Percentiles rank a stretch among this genome's conserved stretches.
Evolutionary conservation across 2,329 filamentous ascomycete species (phyloP).

Genomic region (Penicillium sp.): DNA sequence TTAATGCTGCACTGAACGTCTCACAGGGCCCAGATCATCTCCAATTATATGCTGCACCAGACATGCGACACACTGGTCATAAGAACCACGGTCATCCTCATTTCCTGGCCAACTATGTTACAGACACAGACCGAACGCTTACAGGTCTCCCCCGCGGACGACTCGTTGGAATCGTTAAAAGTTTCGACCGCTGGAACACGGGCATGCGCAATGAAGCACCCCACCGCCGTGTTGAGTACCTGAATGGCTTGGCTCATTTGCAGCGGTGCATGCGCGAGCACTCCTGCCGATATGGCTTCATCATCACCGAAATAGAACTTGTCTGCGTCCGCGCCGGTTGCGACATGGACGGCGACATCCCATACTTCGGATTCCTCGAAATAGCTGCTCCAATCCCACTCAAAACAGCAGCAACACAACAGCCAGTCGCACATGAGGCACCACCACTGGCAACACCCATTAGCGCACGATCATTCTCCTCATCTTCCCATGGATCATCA

Average conservation of each 20-base stretch:
- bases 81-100: conserved; percentile 53
- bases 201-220: conserved; percentile 87
- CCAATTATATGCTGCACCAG: conserved; percentile 47
- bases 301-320: conserved; percentile 94
- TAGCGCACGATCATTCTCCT: conserved; percentile 32
- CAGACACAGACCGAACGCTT: conserved; percentile 53
- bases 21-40: conserved; percentile 70
- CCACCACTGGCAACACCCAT: conserved; percentile 36
- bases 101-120: conserved; percentile 59
- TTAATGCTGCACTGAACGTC: conserved; percentile 81
- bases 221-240: conserved; percentile 84
- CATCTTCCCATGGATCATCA: conserved; percentile 25
- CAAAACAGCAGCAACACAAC: conserved; percentile 42
- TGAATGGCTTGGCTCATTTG: conserved; percentile 81
- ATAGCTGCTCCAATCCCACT: conserved; percentile 64
- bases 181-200: conserved; percentile 93
- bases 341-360: conserved; percentile 62
- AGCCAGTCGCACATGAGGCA: conserved; percentile 17
- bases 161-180: conserved; percentile 84
- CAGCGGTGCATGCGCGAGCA: conserved; percentile 94
- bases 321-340: conserved; percentile 82
- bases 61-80: conserved; percentile 39
- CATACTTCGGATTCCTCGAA: conserved; percentile 89
- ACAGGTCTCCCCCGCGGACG: conserved; percentile 61
- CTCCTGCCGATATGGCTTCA: conserved; percentile 91